phyloP scores from a whole-genome alignment of 1,284 basidiomycete genomes.

The Ceratobasidium sp. region DNA sequence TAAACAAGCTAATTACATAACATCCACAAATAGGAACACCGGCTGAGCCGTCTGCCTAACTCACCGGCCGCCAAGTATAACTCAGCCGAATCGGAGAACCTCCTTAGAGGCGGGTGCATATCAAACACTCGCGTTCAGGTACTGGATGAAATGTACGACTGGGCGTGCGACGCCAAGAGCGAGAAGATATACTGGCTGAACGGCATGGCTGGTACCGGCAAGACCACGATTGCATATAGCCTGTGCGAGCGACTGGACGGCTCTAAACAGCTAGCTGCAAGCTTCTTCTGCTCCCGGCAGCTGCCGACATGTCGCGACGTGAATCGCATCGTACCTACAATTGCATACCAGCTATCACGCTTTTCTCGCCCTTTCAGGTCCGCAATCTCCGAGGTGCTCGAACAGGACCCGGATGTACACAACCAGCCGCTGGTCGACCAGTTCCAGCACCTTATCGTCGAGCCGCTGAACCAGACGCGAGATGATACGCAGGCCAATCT shows the following conservation, averaged over 20 bases:
- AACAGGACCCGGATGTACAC: not conserved
- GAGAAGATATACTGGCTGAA: not conserved
- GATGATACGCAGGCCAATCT: not conserved
- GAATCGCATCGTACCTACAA: not conserved
- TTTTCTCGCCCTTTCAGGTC: no score
- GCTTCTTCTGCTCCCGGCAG: slow-evolving; percentile 30
- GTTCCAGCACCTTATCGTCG: not conserved
- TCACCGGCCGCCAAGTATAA: not conserved
- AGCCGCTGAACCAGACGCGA: not conserved
- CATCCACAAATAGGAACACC: not conserved
- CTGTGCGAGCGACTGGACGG: not conserved
- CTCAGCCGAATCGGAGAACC: not conserved
- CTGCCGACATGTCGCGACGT: slow-evolving; percentile 13
- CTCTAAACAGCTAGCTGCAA: not conserved
- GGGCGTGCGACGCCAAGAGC: not conserved
- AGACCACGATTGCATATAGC: slow-evolving; percentile 27
- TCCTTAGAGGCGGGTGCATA: not conserved
- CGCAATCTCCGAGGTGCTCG: not conserved
- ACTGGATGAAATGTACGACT: not conserved
- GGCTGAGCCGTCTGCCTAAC: not conserved
- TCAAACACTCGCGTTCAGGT: not conserved
- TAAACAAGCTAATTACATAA: not conserved
- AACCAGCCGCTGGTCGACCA: not conserved
- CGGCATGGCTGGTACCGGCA: not conserved
- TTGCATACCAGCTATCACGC: no score